phyloP scores from a whole-genome alignment of 345 rosid species.

The Raphanus raphanistrum region DNA sequence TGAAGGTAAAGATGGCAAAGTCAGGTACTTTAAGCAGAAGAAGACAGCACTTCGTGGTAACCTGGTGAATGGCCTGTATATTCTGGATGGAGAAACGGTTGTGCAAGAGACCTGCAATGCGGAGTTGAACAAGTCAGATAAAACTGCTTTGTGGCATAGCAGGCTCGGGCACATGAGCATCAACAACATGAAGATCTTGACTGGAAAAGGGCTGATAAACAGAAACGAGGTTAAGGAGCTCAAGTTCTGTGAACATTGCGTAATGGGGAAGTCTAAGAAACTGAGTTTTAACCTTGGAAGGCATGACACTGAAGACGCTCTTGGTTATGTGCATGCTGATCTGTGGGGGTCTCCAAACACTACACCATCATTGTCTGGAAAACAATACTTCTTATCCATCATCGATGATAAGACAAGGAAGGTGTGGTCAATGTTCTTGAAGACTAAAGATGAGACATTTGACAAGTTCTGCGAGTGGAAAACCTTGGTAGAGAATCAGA shows the following conservation, averaged over 20 bases:
- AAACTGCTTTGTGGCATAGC: neutral
- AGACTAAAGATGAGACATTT: neutral
- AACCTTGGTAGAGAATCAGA: neutral
- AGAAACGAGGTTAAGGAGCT: neutral
- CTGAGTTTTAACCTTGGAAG: neutral
- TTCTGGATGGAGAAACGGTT: neutral
- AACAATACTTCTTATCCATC: neutral
- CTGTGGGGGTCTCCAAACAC: neutral
- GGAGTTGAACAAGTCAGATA: neutral
- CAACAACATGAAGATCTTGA: neutral
- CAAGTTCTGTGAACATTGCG: neutral
- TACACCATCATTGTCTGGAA: neutral
- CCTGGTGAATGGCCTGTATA: neutral
- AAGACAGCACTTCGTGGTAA: neutral
- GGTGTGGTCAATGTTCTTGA: neutral
- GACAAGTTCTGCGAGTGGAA: neutral
- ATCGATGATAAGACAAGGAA: neutral
- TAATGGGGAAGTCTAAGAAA: neutral
- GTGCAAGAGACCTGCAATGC: neutral
- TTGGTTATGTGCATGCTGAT: neutral
- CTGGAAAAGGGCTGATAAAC: neutral
- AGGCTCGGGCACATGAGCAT: neutral
- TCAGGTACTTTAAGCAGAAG: too few species aligned
- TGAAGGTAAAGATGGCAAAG: neutral
- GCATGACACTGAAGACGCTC: neutral